phyloP scores from a whole-genome alignment of 192 early-diverging fungal species.

The Dissophora ornata region DNA sequence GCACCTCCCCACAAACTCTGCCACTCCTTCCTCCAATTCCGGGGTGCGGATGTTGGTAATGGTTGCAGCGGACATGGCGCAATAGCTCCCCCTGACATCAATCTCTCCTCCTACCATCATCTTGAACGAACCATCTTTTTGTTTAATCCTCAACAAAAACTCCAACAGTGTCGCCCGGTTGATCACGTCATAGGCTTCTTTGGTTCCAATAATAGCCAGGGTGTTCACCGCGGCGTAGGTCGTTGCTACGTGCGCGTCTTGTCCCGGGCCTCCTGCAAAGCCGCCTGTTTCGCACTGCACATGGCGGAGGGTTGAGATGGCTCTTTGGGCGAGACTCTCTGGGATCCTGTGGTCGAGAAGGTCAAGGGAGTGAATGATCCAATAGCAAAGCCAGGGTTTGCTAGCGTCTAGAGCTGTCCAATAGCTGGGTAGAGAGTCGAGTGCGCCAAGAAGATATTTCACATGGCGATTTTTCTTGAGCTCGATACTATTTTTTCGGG shows the following conservation, averaged over 20 bases:
- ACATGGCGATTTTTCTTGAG: constrained; percentile 37
- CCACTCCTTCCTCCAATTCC: constrained; percentile 72
- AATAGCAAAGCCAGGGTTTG: constrained; percentile 92
- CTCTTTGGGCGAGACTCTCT: constrained; percentile 56
- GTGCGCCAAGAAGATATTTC: constrained; percentile 26
- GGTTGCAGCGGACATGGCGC: constrained; percentile 80
- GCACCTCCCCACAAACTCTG: constrained; percentile 69
- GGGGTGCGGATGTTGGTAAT: constrained; percentile 88
- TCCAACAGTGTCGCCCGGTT: constrained; percentile 71
- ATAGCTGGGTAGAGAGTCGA: constrained; percentile 25
- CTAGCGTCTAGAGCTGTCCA: constrained; percentile 73
- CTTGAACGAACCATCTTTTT: constrained; percentile 86
- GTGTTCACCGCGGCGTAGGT: constrained; percentile 91
- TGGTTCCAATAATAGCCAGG: constrained; percentile 81
- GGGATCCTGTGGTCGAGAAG: constrained; percentile 73
- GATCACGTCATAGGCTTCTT: constrained; percentile 75
- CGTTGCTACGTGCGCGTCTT: constrained; percentile 88
- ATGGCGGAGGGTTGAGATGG: constrained; percentile 67
- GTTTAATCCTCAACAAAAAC: constrained; percentile 88
- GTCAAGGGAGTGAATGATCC: constrained; percentile 88
- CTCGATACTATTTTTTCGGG: constrained; percentile 29
- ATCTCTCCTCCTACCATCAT: constrained; percentile 95
- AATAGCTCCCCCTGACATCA: constrained; percentile 91
- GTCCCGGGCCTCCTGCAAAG: constrained; percentile 87
- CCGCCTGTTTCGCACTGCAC: constrained; percentile 83